phyloP scores from a whole-genome alignment of 371 early-diverging fungal genomes.

The Mucor indicus region DNA sequence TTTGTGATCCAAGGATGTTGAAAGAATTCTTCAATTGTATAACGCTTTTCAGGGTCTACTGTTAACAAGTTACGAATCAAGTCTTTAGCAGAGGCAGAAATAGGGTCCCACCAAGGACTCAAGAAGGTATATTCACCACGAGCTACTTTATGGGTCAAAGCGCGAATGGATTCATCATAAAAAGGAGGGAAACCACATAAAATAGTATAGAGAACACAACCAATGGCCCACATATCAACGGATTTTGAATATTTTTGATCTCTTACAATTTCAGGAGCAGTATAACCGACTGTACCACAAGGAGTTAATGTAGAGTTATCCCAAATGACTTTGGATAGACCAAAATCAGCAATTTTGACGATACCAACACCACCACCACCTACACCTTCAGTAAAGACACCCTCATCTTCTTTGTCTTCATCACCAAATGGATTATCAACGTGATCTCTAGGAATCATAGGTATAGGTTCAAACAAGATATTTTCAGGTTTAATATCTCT shows the following conservation, averaged over 20 bases:
- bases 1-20: slow-evolving; percentile 78
- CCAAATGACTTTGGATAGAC: slow-evolving; percentile 68
- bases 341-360: slow-evolving; percentile 73
- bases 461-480: slow-evolving; percentile 67
- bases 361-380: slow-evolving; percentile 67
- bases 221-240: slow-evolving; percentile 83
- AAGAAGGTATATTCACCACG: slow-evolving; percentile 62
- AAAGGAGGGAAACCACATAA: slow-evolving; percentile 80
- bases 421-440: slow-evolving; percentile 17
- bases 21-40: slow-evolving; percentile 67
- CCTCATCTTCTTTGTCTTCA: slow-evolving; percentile 52
- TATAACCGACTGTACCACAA: slow-evolving; percentile 77
- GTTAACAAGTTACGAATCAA: slow-evolving; percentile 63
- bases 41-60: slow-evolving; percentile 52
- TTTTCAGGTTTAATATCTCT: slow-evolving; percentile 92
- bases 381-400: slow-evolving; percentile 51
- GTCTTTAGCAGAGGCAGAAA: slow-evolving; percentile 67
- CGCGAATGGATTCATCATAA: slow-evolving; percentile 63
- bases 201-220: slow-evolving; percentile 77
- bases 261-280: slow-evolving; percentile 75
- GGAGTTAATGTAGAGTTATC: slow-evolving; percentile 70
- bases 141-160: slow-evolving; percentile 60
- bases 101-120: slow-evolving; percentile 77
- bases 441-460: slow-evolving; percentile 23
- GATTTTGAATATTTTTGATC: slow-evolving; percentile 67